phyloP scores from a whole-genome alignment of 2,329 filamentous ascomycete species.

The Trichophyton verrucosum region DNA sequence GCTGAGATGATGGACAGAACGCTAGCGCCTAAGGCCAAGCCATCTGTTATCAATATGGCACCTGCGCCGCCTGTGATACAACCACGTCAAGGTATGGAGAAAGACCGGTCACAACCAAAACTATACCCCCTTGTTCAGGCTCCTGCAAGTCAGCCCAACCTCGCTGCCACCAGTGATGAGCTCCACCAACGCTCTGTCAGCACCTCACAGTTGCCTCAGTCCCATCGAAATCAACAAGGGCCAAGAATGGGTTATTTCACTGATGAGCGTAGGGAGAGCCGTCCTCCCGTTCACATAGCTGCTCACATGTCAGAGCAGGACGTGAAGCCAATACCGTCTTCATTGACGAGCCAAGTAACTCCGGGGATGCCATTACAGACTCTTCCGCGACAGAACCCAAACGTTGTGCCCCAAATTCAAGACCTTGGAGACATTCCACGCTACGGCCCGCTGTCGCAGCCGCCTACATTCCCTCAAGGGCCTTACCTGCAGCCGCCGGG shows the following conservation, averaged over 20 bases:
- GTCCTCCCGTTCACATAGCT: constrained; percentile 11
- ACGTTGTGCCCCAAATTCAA: constrained; percentile 2
- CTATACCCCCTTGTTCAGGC: constrained; percentile 32
- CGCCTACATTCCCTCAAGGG: constrained; percentile 18
- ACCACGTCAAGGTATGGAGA: constrained; percentile 23
- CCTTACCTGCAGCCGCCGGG: constrained; percentile 20
- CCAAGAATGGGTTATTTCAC: constrained; percentile 35
- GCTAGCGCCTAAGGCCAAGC: constrained; percentile 22
- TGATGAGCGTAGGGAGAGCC: constrained; percentile 28
- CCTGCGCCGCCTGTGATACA: constrained; percentile 21
- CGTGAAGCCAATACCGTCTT: constrained; percentile 7
- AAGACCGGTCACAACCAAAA: constrained; percentile 23
- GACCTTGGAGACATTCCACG: constrained; percentile 7
- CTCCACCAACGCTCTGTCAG: constrained; percentile 21
- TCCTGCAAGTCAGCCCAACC: constrained; percentile 18
- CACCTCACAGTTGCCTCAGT: constrained; percentile 19
- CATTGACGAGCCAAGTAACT: background rate
- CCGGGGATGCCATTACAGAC: background rate
- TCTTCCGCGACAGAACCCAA: constrained; percentile 2
- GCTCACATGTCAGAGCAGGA: constrained; percentile 9
- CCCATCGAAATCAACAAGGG: constrained; percentile 26
- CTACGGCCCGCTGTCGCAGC: constrained; percentile 10
- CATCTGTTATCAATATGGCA: constrained; percentile 16
- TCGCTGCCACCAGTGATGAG: constrained; percentile 25
- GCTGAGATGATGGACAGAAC: constrained; percentile 24